phyloP scores from a whole-genome alignment of 306 rosid genomes.

The Parietaria judaica region DNA sequence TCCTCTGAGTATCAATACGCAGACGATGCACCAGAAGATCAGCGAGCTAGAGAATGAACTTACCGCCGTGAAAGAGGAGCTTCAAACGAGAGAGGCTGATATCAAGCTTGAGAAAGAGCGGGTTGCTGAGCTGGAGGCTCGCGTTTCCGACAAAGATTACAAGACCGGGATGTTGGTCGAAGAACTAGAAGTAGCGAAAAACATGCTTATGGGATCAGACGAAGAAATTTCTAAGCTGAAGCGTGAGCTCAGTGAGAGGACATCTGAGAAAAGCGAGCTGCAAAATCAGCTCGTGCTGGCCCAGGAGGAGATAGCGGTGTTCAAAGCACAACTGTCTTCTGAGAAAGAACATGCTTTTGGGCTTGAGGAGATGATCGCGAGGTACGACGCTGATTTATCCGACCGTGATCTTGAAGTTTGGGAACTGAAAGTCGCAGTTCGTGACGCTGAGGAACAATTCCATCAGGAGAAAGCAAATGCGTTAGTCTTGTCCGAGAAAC shows the following conservation, averaged over 20 bases:
- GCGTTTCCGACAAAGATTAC: conserved; percentile 26
- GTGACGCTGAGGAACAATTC: conserved; percentile 25
- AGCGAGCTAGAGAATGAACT: conserved; percentile 30
- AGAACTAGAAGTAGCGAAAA: conserved; percentile 32
- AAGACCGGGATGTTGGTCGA: conserved; percentile 35
- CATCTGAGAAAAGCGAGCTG: conserved; percentile 24
- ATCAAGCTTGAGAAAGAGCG: conserved; percentile 38
- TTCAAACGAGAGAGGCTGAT: conserved; percentile 34
- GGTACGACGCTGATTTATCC: conserved; percentile 23
- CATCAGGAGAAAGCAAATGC: conserved; percentile 36
- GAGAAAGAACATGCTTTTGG: conserved; percentile 25
- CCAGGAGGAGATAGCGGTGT: conserved; percentile 16
- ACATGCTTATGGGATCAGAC: conserved; percentile 31
- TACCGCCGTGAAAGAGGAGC: conserved; percentile 29
- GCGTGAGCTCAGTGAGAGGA: conserved; percentile 26
- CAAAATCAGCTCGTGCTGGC: conserved; percentile 36
- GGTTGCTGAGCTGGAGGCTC: conserved; percentile 33
- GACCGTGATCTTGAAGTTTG: conserved; percentile 29
- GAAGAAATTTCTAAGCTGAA: conserved; percentile 34
- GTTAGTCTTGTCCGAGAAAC: conserved; percentile 28
- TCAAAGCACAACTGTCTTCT: conserved; percentile 27
- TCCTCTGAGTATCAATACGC: conserved; percentile 23
- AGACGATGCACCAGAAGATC: conserved; percentile 24
- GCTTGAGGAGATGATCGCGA: conserved; percentile 32
- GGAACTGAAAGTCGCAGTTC: conserved; percentile 38